Percentiles rank a stretch among this genome's conserved stretches.
Evolutionary conservation across 331 rosid species (phyloP).

Genomic region (Phaseolus coccineus): DNA sequence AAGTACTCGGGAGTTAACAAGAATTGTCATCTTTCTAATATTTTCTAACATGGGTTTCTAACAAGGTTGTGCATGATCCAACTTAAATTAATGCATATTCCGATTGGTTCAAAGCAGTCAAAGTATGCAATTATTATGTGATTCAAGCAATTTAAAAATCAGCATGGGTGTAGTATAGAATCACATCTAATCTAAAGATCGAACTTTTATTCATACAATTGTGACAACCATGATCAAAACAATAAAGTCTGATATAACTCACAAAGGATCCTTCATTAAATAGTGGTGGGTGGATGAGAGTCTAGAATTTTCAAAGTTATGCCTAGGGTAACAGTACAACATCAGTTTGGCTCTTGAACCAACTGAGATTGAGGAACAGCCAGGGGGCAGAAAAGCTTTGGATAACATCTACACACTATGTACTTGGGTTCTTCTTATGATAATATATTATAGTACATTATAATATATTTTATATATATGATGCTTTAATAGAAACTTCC

Average conservation of each 20-base stretch:
- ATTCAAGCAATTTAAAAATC: neutral
- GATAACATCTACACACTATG: conserved; percentile 21
- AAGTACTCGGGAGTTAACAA: neutral
- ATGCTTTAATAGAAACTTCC: neutral
- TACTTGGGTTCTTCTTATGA: conserved; percentile 26
- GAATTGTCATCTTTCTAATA: neutral
- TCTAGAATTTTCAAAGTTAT: conserved; percentile 12
- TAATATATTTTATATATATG: neutral
- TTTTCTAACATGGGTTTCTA: neutral
- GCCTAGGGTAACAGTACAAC: neutral
- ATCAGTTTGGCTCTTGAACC: conserved; percentile 14
- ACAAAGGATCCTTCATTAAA: conserved; percentile 16
- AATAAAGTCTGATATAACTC: conserved; percentile 19
- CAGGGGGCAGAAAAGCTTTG: conserved; percentile 5
- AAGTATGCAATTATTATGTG: neutral
- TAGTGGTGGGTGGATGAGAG: conserved; percentile 3
- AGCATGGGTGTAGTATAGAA: neutral
- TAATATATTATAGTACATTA: neutral
- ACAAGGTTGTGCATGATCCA: neutral
- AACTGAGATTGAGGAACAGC: neutral
- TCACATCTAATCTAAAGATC: neutral
- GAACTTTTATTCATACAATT: neutral
- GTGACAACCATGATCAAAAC: conserved; percentile 6
- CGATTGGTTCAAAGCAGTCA: neutral
- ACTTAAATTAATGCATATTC: neutral